Base-by-base conservation (phyloP, 192 early-diverging fungal species). In the Helicostylum pulchrum region DNA sequence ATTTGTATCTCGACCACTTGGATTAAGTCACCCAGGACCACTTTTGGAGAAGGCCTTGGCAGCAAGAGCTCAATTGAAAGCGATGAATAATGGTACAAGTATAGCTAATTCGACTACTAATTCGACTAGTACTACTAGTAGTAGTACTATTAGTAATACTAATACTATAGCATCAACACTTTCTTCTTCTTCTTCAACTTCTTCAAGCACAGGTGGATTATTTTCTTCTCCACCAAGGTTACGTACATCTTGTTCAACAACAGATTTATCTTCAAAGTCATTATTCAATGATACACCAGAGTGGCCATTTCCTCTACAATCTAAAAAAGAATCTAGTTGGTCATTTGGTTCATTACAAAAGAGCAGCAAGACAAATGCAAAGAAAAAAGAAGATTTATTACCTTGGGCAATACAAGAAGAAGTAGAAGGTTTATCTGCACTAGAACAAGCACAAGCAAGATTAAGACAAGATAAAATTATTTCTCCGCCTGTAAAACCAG, bases 1-100 rank as follows among this genome's bases (percentile, higher is more conserved):
- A 44, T 64, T 73, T 60, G 45, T 53, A 14, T 54, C 61, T 32
- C 49, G 55, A 36, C 45, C 61, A 42, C 65, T 67, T 34, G 66
- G 65, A 30, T 26, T 67, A 20, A 57, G 46, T 32, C 66, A 68
- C 10, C 48, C 61, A 53, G 65, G 54, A 0, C 48, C 64, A 5
- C 52, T 73, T 0, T 62, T 58, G 52, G 71, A 73, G 48, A 73
- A 73, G 21, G 71, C 71, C 1, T 34, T 67, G 39, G 71, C 61
- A 3, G 61, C 68, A 23, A 47, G 68, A 43, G 60, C 68, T 2
- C 68, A 70, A 43, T 45, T 70, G 7, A 61, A 70, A 42, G 61
- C 68, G 15, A 44, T 21, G 2, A 50, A 31, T 4, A 50, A 31
- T 4, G 31, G 34, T 19, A 32, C 31, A n/a, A 43, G 32, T 19